Base-by-base conservation (phyloP, 495 filamentous ascomycete genomes). In the Hypoxylon rickii region DNA sequence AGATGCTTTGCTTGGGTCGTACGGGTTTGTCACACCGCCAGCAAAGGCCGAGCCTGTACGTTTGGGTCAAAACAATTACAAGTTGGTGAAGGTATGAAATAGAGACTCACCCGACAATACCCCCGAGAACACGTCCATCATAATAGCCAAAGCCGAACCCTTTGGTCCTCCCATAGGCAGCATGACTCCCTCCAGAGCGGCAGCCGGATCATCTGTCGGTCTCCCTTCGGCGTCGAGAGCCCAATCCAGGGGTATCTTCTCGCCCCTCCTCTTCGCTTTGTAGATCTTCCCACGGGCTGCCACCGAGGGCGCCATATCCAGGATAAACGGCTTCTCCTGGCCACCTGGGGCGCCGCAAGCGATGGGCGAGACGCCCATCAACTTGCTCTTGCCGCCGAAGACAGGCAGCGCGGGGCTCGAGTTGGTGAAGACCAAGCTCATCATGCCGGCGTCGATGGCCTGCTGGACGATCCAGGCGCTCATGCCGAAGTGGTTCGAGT, bases 51-150 rank as follows among this genome's bases (percentile, higher is more conserved):
- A 73, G 3, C 76, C 65, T 68, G 33, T 22, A 47, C 12, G 0
- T 16, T 11, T 26, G 18, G 16, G n/a, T 51, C 33, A n/a, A n/a
- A n/a, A n/a, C n/a, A n/a, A n/a, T n/a, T n/a, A n/a, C n/a, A n/a
- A n/a, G n/a, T n/a, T n/a, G n/a, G n/a, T n/a, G n/a, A n/a, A n/a
- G n/a, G n/a, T n/a, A n/a, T n/a, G n/a, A 55, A 4, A 36, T 32
- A 37, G 36, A 29, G 31, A 22, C 55, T 57, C 73, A 24, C 86
- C 88, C 1, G 83, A 85, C 7, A 92, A 66, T 3, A 90, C 88
- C 0, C 88, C 88, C 4, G 87, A 89, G 54, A 92, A 90, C 2
- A 92, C 86, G 72, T 92, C 88, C 88, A 90, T 90, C 88, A 92
- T 90, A 31, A 92, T 79, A 0, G 85, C 73, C 36, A 92, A 58